A percentile compares a stretch with the other conserved stretches of the same genome.
phyloP scores from a whole-genome alignment of 306 rosid species.

The Trifolium fragiferum region DNA sequence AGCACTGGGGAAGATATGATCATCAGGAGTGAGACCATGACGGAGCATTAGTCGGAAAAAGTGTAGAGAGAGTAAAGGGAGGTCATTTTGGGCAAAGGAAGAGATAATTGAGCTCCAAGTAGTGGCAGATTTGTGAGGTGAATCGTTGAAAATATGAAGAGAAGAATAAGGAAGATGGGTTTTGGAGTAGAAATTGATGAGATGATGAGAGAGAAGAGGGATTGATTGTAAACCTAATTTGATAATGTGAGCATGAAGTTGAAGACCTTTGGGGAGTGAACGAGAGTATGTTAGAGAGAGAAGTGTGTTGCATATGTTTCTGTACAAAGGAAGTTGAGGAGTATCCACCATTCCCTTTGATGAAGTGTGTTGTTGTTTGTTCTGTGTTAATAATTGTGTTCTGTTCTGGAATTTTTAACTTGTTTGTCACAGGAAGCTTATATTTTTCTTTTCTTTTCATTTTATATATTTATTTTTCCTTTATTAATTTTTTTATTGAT shows the following conservation, averaged over 20 bases:
- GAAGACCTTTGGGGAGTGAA: slow-evolving; percentile 69
- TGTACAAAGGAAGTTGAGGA: slow-evolving; percentile 39
- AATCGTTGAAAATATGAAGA: slow-evolving; percentile 54
- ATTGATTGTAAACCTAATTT: slow-evolving; percentile 62
- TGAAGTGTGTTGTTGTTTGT: not conserved
- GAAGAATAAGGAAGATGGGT: slow-evolving; percentile 61
- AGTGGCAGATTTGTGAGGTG: slow-evolving; percentile 56
- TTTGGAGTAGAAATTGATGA: slow-evolving; percentile 83
- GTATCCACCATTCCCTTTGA: not conserved
- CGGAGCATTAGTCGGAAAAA: slow-evolving; percentile 71
- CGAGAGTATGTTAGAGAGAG: slow-evolving; percentile 64
- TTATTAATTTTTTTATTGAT: too few species aligned
- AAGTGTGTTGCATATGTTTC: slow-evolving; percentile 58
- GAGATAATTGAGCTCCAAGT: slow-evolving; percentile 89
- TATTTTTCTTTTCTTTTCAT: too few species aligned
- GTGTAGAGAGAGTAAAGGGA: slow-evolving; percentile 59
- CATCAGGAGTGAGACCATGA: slow-evolving; percentile 55
- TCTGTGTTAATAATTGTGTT: not conserved
- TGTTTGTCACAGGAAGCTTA: too few species aligned
- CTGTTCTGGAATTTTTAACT: too few species aligned
- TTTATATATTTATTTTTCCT: too few species aligned
- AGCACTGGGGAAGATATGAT: slow-evolving; percentile 74
- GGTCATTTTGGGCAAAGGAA: slow-evolving; percentile 78
- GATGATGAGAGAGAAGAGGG: slow-evolving; percentile 72
- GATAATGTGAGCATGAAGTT: slow-evolving; percentile 74